A percentile compares a stretch with the other conserved stretches of the same genome.
Conservation (phyloP, 2,329 filamentous ascomycete species). For the Colletotrichum graminicola region DNA sequence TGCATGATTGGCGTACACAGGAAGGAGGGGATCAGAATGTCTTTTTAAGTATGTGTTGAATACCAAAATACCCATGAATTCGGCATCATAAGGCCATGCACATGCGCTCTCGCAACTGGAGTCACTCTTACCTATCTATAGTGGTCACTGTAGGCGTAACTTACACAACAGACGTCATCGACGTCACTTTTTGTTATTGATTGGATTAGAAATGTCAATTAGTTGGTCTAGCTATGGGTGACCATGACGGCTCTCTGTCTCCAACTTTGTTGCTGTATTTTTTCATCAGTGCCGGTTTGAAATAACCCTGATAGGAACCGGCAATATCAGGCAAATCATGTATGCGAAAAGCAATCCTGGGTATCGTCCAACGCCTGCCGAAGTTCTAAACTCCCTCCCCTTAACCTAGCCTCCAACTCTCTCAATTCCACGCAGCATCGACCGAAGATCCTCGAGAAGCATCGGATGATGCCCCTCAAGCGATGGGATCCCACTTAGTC, state of each 20-base stretch:
- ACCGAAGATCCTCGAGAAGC: no score
- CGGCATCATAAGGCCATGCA: not conserved
- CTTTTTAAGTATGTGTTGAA: conserved; percentile 40
- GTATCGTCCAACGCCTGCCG: conserved; percentile 36
- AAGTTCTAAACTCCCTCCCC: conserved; percentile 2
- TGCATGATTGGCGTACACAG: conserved; percentile 42
- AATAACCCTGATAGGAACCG: conserved; percentile 27
- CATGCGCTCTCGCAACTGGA: not conserved
- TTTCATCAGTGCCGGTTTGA: not conserved
- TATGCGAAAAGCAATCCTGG: conserved; percentile 30
- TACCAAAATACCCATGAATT: conserved; percentile 42
- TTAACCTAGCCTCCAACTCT: not conserved
- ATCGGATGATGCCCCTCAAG: not conserved
- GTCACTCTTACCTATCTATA: not conserved
- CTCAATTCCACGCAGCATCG: not conserved
- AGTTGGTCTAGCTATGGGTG: conserved; percentile 27
- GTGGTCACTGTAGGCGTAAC: not conserved
- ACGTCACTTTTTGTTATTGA: not conserved
- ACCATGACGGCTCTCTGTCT: conserved; percentile 10
- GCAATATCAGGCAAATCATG: conserved; percentile 13
- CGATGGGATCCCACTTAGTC: conserved; percentile 25
- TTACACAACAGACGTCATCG: not conserved
- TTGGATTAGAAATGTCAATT: conserved; percentile 18
- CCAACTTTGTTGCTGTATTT: conserved; percentile 3
- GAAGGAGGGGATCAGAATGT: conserved; percentile 39